A percentile compares a stretch with the other conserved stretches of the same genome.
phyloP scores from a whole-genome alignment of 1,284 basidiomycete species.

The Athelia psychrophila region DNA sequence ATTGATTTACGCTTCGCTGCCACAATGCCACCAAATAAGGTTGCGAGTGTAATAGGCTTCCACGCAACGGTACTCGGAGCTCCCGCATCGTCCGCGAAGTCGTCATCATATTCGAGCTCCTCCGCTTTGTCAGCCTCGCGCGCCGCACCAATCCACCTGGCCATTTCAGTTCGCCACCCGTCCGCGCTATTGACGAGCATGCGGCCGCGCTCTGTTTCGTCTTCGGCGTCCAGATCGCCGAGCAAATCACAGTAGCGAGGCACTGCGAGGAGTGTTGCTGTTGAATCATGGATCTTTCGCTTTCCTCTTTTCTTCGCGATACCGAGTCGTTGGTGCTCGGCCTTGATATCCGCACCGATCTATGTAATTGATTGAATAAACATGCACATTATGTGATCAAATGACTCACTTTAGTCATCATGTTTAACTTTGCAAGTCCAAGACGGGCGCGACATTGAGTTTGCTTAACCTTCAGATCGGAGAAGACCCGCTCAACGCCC shows the following conservation, averaged over 20 bases:
- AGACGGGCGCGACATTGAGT: constrained; percentile 7
- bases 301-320: neutral
- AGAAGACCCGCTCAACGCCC: constrained; percentile 7
- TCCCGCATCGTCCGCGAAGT: no score
- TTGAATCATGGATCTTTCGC: neutral
- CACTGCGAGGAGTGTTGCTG: neutral
- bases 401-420: constrained; percentile 1
- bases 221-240: neutral
- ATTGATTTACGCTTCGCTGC: no score
- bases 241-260: neutral
- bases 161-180: neutral
- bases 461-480: constrained; percentile 9
- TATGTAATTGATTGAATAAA: neutral
- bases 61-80: no score
- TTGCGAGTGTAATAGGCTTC: no score
- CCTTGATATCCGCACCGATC: neutral
- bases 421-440: constrained; percentile 4
- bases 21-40: no score
- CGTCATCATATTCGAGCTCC: no score
- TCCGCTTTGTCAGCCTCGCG: neutral
- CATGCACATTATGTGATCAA: neutral
- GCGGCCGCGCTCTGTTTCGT: neutral
- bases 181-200: neutral
- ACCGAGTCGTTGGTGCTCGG: neutral
- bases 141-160: neutral